Evolutionary conservation across 1,284 basidiomycete species (phyloP).

Genomic region (Pseudozyma pruni): DNA sequence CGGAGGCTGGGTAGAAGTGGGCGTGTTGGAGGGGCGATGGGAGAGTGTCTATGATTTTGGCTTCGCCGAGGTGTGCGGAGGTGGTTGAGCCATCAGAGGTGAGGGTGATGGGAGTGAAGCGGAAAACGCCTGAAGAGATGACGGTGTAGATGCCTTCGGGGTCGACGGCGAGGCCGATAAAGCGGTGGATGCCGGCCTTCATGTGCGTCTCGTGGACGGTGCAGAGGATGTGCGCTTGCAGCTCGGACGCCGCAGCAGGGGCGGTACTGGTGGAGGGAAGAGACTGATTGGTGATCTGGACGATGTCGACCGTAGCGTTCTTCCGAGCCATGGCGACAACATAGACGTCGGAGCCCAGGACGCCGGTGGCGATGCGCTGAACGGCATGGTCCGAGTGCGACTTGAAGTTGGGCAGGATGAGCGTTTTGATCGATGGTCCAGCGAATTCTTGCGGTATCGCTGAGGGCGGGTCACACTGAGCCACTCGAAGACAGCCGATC

Average conservation of each 20-base stretch:
- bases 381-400: slow-evolving; percentile 45
- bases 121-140: slow-evolving; percentile 51
- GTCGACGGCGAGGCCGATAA: slow-evolving; percentile 48
- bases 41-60: slow-evolving; percentile 25
- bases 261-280: slow-evolving; percentile 24
- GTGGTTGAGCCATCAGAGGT: neutral
- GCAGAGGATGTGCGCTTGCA: slow-evolving; percentile 36
- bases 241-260: slow-evolving; percentile 9
- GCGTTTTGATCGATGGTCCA: slow-evolving; percentile 28
- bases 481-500: slow-evolving; percentile 46
- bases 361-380: slow-evolving; percentile 43
- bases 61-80: slow-evolving; percentile 8
- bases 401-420: slow-evolving; percentile 45
- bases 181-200: slow-evolving; percentile 57
- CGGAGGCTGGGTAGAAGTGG: slow-evolving; percentile 41
- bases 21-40: slow-evolving; percentile 53
- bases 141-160: slow-evolving; percentile 46
- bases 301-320: slow-evolving; percentile 55
- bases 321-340: slow-evolving; percentile 55
- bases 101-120: slow-evolving; percentile 35
- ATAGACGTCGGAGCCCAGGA: slow-evolving; percentile 21
- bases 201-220: slow-evolving; percentile 44
- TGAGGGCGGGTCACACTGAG: slow-evolving; percentile 31
- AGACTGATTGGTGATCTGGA: slow-evolving; percentile 30
- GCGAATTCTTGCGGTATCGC: slow-evolving; percentile 22